Conservation (phyloP, 805 yeast genomes). For the Cyberlindnera japonica region DNA sequence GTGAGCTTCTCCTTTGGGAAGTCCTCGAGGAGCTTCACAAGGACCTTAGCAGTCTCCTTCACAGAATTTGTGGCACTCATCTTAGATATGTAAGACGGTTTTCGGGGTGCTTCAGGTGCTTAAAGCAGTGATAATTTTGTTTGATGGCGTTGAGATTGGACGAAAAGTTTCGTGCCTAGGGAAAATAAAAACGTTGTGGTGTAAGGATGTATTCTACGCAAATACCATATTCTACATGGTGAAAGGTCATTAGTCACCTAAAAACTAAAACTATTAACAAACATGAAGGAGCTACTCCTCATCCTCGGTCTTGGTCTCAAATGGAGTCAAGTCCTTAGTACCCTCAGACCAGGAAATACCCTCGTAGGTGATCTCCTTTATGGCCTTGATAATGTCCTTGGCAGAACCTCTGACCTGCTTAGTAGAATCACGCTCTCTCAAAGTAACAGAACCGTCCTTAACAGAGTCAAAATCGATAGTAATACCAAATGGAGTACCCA, state of each 20-base stretch:
- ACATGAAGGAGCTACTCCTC: slow-evolving; percentile 22
- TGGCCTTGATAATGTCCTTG: slow-evolving; percentile 68
- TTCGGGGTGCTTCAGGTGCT: neutral
- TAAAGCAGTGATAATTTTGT: neutral
- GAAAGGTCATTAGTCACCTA: no score
- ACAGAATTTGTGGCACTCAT: slow-evolving; percentile 17
- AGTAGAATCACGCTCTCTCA: slow-evolving; percentile 96
- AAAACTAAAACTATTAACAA: no score
- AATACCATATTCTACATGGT: no score
- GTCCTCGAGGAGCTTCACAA: slow-evolving; percentile 54
- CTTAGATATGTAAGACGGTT: neutral
- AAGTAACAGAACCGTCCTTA: slow-evolving; percentile 82
- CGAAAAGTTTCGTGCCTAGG: slow-evolving; percentile 6
- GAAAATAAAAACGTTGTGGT: slow-evolving; percentile 3
- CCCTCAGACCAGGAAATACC: slow-evolving; percentile 85
- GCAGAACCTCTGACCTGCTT: slow-evolving; percentile 92
- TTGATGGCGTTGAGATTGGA: slow-evolving; percentile 2
- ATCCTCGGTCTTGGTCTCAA: slow-evolving; percentile 61
- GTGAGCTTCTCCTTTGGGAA: slow-evolving; percentile 67
- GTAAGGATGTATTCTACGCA: slow-evolving; percentile 1
- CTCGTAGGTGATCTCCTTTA: slow-evolving; percentile 68
- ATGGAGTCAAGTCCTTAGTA: slow-evolving; percentile 64
- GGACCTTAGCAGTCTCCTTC: slow-evolving; percentile 51
- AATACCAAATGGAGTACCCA: slow-evolving; percentile 98
- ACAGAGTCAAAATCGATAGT: slow-evolving; percentile 94